Conservation (phyloP, 2,329 filamentous ascomycete genomes). For the Dactylella cylindrospora region DNA sequence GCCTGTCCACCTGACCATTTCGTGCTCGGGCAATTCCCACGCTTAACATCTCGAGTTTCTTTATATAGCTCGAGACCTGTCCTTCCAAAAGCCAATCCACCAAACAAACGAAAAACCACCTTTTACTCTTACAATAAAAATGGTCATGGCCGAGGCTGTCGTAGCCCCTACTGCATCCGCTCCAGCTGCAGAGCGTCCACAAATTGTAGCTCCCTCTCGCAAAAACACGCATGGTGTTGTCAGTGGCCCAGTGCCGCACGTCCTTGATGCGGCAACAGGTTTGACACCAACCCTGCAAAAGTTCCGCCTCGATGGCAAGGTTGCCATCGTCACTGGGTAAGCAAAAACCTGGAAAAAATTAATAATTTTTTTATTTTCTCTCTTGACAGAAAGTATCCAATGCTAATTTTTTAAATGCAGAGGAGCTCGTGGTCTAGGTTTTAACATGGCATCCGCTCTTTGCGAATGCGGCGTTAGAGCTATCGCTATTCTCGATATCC, state of each 20-base stretch:
- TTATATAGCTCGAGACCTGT: constrained; percentile 8
- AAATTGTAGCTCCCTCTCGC: constrained; percentile 52
- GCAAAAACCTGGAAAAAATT: no score
- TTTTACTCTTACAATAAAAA: constrained; percentile 4
- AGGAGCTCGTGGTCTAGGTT: constrained; percentile 74
- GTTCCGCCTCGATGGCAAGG: constrained; percentile 70
- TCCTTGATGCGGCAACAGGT: constrained; percentile 55
- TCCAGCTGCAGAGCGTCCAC: background rate
- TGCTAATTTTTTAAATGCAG: constrained; percentile 54
- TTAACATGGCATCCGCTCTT: constrained; percentile 76
- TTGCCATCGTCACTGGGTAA: constrained; percentile 71
- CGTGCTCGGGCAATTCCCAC: constrained; percentile 21
- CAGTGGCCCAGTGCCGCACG: constrained; percentile 58
- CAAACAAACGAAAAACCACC: no score
- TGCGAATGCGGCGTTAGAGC: constrained; percentile 74
- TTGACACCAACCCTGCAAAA: constrained; percentile 67
- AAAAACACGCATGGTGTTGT: constrained; percentile 58
- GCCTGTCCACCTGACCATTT: constrained; percentile 9
- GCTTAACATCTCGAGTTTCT: constrained; percentile 16
- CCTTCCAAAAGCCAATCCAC: background rate
- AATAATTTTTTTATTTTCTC: constrained; percentile 1
- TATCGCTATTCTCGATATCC: constrained; percentile 74
- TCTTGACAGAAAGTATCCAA: constrained; percentile 5
- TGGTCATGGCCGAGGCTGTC: constrained; percentile 38
- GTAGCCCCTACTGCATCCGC: constrained; percentile 17